phyloP scores from a whole-genome alignment of 139 green algal genomes.

The Chlamydomonas incerta region DNA sequence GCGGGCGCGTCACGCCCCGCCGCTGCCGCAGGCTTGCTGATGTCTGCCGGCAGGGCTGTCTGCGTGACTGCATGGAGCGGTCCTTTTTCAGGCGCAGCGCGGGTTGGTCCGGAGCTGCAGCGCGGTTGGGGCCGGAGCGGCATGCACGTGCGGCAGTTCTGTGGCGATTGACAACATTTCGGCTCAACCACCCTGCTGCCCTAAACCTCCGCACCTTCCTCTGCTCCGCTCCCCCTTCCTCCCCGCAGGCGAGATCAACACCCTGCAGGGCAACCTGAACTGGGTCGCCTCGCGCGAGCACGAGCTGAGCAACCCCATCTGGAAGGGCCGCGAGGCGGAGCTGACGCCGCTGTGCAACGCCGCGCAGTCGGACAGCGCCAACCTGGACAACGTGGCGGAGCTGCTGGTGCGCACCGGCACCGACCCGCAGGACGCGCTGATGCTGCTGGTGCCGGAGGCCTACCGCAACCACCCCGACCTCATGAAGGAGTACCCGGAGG shows the following conservation, averaged over 20 bases:
- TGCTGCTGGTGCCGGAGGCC: constrained; percentile 91
- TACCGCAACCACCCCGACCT: constrained; percentile 92
- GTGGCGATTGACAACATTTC: too few relatives aligned
- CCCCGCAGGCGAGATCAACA: constrained; percentile 97
- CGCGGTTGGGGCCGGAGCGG: too few relatives aligned
- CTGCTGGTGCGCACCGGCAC: constrained; percentile 88
- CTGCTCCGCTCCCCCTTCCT: neutral
- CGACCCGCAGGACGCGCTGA: constrained; percentile 87
- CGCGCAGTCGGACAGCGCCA: constrained; percentile 93
- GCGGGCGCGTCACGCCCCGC: too few relatives aligned
- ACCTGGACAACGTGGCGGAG: constrained; percentile 97
- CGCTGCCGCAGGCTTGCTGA: too few relatives aligned
- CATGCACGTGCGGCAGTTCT: too few relatives aligned
- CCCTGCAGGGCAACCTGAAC: constrained; percentile 99
- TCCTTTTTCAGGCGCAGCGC: too few relatives aligned
- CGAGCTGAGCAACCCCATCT: constrained; percentile 88
- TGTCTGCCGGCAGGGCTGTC: too few relatives aligned
- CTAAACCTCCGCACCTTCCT: neutral
- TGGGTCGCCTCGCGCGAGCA: constrained; percentile 95
- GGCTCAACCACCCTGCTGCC: neutral
- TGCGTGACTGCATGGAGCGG: too few relatives aligned
- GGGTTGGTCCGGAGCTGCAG: too few relatives aligned
- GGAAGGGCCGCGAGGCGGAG: constrained; percentile 91
- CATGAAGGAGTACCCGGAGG: constrained; percentile 80
- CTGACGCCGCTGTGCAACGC: constrained; percentile 89